These are phyloP conservation scores for Phanerodontia chrysosporium DNA, from an alignment of 768 basidiomycete genomes.

Conservation along the genomic window DNA sequence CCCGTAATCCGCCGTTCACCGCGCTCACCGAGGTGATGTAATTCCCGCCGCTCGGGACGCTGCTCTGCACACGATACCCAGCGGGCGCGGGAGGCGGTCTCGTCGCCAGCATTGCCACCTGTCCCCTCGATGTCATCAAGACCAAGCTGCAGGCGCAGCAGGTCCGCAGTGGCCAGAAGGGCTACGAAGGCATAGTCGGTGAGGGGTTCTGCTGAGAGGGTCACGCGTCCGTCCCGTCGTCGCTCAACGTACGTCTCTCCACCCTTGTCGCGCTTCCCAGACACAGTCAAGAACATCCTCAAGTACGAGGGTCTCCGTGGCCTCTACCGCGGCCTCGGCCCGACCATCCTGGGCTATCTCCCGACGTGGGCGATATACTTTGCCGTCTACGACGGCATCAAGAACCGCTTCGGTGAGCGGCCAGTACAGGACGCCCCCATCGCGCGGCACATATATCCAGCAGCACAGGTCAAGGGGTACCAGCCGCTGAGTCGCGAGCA, in stretches of 20 bases:
- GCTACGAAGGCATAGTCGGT: conserved; percentile 79
- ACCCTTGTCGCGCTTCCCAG: conserved; percentile 23
- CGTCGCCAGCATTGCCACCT: conserved; percentile 89
- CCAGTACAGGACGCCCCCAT: conserved; percentile 39
- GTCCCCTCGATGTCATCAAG: conserved; percentile 97
- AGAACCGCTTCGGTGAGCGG: conserved; percentile 70
- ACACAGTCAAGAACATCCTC: conserved; percentile 55
- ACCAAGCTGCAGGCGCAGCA: conserved; percentile 96
- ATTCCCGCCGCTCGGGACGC: conserved; percentile 1
- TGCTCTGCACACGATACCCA: conserved; percentile 23
- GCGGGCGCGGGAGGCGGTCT: conserved; percentile 96
- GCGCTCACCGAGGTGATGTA: background rate
- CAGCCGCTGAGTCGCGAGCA: conserved; percentile 78
- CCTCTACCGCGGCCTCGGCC: conserved; percentile 94
- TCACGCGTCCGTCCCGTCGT: conserved; percentile 1
- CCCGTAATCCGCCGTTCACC: background rate
- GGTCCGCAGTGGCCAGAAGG: conserved; percentile 58
- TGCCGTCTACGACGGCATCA: conserved; percentile 95
- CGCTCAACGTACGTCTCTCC: conserved; percentile 21
- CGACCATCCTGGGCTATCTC: conserved; percentile 93
- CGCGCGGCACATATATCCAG: conserved; percentile 63
- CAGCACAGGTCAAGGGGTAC: conserved; percentile 82
- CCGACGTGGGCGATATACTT: conserved; percentile 99
- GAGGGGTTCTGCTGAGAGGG: conserved; percentile 16
- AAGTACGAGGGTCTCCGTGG: conserved; percentile 76